Conservation (phyloP, 139 green algal species). For the Coccomyxa sp. region DNA sequence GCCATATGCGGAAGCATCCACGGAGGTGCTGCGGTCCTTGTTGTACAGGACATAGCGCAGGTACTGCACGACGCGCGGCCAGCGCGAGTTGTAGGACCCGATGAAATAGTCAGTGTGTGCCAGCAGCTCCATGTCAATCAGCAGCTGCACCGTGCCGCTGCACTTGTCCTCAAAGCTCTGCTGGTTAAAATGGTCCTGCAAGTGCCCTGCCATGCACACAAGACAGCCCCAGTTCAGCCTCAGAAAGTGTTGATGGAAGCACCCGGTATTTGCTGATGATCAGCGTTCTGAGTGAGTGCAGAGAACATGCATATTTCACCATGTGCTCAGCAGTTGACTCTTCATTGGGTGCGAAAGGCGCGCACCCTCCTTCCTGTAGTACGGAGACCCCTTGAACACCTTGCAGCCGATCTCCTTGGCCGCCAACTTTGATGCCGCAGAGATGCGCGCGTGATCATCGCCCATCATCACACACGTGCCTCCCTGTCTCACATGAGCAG, state of each 20-base stretch:
- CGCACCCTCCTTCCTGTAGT: background rate
- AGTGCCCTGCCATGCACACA: background rate
- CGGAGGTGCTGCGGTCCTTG: background rate
- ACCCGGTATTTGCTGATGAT: background rate
- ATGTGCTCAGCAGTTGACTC: background rate
- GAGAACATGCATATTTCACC: background rate
- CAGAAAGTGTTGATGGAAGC: background rate
- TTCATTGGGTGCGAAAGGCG: too few species aligned
- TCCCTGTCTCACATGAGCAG: background rate
- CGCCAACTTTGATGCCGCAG: background rate
- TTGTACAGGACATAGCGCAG: background rate
- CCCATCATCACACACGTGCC: constrained; percentile 1
- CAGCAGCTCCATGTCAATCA: constrained; percentile 4
- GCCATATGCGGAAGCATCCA: background rate
- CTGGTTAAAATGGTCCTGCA: constrained; percentile 1
- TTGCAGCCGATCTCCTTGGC: constrained; percentile 1
- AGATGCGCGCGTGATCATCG: background rate
- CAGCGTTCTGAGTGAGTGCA: background rate
- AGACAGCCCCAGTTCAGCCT: background rate
- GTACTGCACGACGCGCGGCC: background rate
- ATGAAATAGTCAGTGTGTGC: constrained; percentile 1
- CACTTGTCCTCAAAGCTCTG: constrained; percentile 1
- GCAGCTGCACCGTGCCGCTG: constrained; percentile 1
- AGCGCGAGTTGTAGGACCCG: background rate
- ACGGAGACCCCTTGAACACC: background rate